Base-by-base conservation (phyloP, 257 asterid genomes). In the Misopates orontium region DNA sequence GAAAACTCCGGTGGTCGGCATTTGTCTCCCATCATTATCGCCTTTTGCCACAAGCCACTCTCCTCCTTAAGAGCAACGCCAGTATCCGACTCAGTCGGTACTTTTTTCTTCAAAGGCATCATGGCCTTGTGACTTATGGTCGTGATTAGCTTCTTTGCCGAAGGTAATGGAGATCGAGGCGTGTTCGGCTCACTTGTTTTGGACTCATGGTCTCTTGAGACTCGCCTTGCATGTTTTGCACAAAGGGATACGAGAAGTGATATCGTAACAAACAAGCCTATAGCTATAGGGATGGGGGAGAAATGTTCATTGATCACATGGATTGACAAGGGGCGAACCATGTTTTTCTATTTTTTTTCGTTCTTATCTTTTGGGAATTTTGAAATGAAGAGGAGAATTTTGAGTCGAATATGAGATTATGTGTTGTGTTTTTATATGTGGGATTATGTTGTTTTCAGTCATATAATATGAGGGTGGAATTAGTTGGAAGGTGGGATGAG, bases 21-120 rank as follows among this genome's bases (percentile, higher is more conserved):
- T 39, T 44, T 61, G 42, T 61, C 66, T 4, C 66, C 66, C 66
- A 61, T 85, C 83, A 88, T 54, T 15, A 88, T 91, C 14, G 85
- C 84, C 77, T 91, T 91, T 60, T 86, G 94, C 98, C 96, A 91
- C 67, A 91, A 24, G 4, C 96, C 96, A 4, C 62, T 66, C 55
- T 80, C 91, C 45, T 73, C 83, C 0, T 48, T 56, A 28, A 32
- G 13, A 5, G n/a, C 41, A 12, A 17, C 21, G 16, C 20, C 56
- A 56, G 31, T 66, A 12, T 39, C 76, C 4, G 64, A 72, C 1
- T 40, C 56, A 4, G 50, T 8, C 4, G 58, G 42, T 1, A 10
- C 42, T 8, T 4, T 10, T 12, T 78, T 75, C 57, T 67, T 55
- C 22, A 67, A 20, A 47, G 79, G 69, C 45, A 57, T 44, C 60